Percentiles rank a stretch among this genome's conserved stretches.
phyloP scores from a whole-genome alignment of 495 filamentous ascomycete genomes.

The Penicillium riverlandense region DNA sequence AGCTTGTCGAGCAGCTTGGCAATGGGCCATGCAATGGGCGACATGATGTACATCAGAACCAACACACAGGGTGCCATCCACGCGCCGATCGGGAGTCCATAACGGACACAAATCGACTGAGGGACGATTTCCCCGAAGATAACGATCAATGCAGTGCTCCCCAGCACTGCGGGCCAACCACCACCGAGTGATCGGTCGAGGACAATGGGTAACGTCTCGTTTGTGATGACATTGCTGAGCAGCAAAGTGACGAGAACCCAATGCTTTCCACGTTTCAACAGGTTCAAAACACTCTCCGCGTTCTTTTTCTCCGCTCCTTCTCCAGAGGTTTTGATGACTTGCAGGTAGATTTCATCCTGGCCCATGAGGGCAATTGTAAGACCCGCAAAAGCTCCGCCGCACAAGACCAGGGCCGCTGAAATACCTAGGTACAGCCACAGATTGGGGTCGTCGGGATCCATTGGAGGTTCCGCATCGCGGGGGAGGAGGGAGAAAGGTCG shows the following conservation, averaged over 20 bases:
- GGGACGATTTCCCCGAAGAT: slow-evolving; percentile 97
- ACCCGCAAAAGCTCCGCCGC: slow-evolving; percentile 92
- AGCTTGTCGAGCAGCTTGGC: slow-evolving; percentile 84
- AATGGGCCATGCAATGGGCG: slow-evolving; percentile 79
- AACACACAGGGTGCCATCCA: slow-evolving; percentile 89
- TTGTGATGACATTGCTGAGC: slow-evolving; percentile 94
- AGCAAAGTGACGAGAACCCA: slow-evolving; percentile 98
- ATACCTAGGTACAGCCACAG: slow-evolving; percentile 67
- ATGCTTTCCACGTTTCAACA: slow-evolving; percentile 87
- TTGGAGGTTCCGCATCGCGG: slow-evolving; percentile 17
- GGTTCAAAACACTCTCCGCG: slow-evolving; percentile 68
- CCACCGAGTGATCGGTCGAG: slow-evolving; percentile 90
- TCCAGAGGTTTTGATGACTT: slow-evolving; percentile 83
- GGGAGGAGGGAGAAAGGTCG: slow-evolving; percentile 10
- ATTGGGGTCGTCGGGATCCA: slow-evolving; percentile 44
- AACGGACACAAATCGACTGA: slow-evolving; percentile 93
- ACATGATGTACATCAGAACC: slow-evolving; percentile 83
- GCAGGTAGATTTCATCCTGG: slow-evolving; percentile 89
- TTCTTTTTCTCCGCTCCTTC: slow-evolving; percentile 75
- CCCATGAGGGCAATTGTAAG: slow-evolving; percentile 82
- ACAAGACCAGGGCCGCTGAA: slow-evolving; percentile 67
- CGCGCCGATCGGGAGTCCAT: slow-evolving; percentile 92
- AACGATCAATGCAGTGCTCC: slow-evolving; percentile 89
- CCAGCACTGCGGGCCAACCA: slow-evolving; percentile 88
- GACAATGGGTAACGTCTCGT: slow-evolving; percentile 93